phyloP scores from a whole-genome alignment of 2,329 filamentous ascomycete species.

The Exophiala xenobiotica region DNA sequence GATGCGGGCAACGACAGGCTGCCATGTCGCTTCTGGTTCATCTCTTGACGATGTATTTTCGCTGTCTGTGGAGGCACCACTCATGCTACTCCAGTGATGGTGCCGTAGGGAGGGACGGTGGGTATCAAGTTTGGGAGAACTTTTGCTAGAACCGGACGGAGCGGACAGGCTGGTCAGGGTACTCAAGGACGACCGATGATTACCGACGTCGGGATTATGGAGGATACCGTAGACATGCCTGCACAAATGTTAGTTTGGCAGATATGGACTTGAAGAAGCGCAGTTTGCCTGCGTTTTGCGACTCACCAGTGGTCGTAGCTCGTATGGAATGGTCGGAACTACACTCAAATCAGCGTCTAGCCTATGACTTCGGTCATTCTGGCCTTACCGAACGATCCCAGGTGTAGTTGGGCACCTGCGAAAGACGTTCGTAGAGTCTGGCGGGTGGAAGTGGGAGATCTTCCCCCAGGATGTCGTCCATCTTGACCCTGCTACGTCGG shows the following conservation, averaged over 20 bases:
- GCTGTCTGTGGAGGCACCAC: constrained; percentile 44
- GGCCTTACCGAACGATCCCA: constrained; percentile 64
- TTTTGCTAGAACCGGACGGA: constrained; percentile 44
- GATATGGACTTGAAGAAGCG: no score
- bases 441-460: constrained; percentile 58
- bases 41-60: constrained; percentile 42
- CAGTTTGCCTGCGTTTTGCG: constrained; percentile 10
- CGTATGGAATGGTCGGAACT: constrained; percentile 45
- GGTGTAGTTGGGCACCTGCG: constrained; percentile 70
- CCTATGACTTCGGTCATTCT: constrained; percentile 7
- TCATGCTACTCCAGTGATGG: constrained; percentile 54
- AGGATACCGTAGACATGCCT: constrained; percentile 62
- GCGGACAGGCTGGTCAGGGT: constrained; percentile 38
- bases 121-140: constrained; percentile 43
- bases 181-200: constrained; percentile 47
- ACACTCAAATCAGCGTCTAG: neutral
- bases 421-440: constrained; percentile 70
- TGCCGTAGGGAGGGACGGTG: constrained; percentile 41
- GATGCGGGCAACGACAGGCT: constrained; percentile 74
- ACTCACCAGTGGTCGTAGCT: constrained; percentile 81
- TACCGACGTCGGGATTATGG: constrained; percentile 53
- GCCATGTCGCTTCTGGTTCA: constrained; percentile 47
- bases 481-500: constrained; percentile 10
- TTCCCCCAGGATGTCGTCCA: constrained; percentile 41
- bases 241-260: neutral